A percentile compares a stretch with the other conserved stretches of the same genome.
phyloP scores from a whole-genome alignment of 352 stramenopile species.

The Ophiocytium majus region DNA sequence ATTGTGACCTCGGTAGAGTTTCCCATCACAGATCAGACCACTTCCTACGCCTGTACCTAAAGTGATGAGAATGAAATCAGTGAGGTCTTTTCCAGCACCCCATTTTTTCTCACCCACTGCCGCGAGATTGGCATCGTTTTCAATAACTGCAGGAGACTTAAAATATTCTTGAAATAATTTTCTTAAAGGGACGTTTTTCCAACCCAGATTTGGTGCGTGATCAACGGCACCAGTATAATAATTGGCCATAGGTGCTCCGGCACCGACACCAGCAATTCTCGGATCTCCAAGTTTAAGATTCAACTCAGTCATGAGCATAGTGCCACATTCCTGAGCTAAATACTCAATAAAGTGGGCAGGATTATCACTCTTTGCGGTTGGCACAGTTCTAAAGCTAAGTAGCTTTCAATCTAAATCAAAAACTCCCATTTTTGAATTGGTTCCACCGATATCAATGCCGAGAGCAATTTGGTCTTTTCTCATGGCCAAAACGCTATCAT shows the following conservation, averaged over 20 bases:
- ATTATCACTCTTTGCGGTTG: background rate
- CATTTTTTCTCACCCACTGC: background rate
- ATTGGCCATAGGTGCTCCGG: constrained; percentile 11
- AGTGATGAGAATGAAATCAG: constrained; percentile 10
- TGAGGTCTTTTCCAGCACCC: background rate
- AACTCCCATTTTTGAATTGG: background rate
- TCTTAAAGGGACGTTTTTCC: background rate
- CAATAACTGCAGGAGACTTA: background rate
- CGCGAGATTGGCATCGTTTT: constrained; percentile 10
- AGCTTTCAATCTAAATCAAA: constrained; percentile 1
- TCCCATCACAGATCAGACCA: background rate
- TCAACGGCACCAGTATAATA: background rate
- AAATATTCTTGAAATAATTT: constrained; percentile 7
- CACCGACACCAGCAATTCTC: background rate
- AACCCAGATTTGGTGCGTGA: background rate
- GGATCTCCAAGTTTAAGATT: background rate
- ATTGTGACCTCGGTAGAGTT: constrained; percentile 10
- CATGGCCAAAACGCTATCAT: constrained; percentile 15
- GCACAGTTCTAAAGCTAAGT: background rate
- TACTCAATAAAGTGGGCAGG: background rate
- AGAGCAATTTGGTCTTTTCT: background rate
- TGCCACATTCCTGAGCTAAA: constrained; percentile 1
- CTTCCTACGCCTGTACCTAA: background rate
- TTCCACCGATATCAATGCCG: constrained; percentile 14
- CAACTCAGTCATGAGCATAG: background rate